A percentile compares a stretch with the other conserved stretches of the same genome.
Evolutionary conservation across 345 rosid genomes (phyloP).

Genomic region (Syzygium aromaticum): DNA sequence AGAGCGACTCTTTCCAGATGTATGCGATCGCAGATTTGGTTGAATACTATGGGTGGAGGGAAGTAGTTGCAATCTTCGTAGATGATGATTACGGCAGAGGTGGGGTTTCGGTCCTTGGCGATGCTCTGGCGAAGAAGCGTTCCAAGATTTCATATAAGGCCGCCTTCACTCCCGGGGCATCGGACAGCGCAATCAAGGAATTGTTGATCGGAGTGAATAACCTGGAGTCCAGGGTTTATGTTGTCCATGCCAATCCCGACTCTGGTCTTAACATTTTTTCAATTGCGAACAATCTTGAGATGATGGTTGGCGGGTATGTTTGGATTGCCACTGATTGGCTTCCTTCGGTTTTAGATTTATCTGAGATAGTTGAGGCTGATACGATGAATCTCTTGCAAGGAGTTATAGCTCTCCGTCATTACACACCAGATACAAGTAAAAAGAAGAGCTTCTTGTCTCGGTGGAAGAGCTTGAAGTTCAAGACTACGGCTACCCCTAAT

Average conservation of each 20-base stretch:
- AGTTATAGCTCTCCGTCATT: slow-evolving; percentile 77
- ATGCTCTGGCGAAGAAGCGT: slow-evolving; percentile 66
- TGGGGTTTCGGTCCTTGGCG: slow-evolving; percentile 69
- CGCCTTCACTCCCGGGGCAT: slow-evolving; percentile 47
- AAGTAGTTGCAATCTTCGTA: slow-evolving; percentile 70
- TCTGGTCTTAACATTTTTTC: slow-evolving; percentile 63
- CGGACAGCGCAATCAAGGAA: slow-evolving; percentile 31
- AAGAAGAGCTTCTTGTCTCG: slow-evolving; percentile 38
- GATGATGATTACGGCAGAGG: slow-evolving; percentile 90
- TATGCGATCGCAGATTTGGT: slow-evolving; percentile 70
- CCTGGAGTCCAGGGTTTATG: slow-evolving; percentile 82
- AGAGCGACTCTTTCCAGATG: slow-evolving; percentile 73
- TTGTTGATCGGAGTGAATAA: slow-evolving; percentile 51
- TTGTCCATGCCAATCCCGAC: slow-evolving; percentile 87
- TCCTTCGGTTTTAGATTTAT: slow-evolving; percentile 61
- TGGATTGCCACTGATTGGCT: slow-evolving; percentile 99
- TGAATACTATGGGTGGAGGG: slow-evolving; percentile 60
- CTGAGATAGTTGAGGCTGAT: slow-evolving; percentile 25
- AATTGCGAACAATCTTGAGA: slow-evolving; percentile 56
- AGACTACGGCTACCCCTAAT: slow-evolving; percentile 34
- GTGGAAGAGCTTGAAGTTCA: slow-evolving; percentile 45
- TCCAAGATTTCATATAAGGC: slow-evolving; percentile 75
- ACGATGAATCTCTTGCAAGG: slow-evolving; percentile 70
- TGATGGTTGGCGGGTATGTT: slow-evolving; percentile 69
- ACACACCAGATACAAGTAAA: slow-evolving; percentile 53